Evolutionary conservation across 768 basidiomycete genomes (phyloP), one percentile per base, ranked within the genome.

Genomic region (Collybia nuda): DNA sequence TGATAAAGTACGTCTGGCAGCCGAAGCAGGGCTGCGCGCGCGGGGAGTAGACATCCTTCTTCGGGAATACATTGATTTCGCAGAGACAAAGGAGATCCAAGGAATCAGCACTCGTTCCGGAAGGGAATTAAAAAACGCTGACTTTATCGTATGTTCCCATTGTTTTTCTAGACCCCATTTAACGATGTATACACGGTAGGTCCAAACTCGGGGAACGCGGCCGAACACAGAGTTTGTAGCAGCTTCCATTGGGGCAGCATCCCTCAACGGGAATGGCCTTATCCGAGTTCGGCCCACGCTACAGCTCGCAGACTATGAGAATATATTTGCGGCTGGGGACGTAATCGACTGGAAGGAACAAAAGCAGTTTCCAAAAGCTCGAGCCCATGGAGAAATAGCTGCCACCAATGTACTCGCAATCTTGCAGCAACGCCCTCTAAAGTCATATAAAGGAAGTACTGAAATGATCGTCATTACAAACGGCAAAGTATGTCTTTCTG

Each of bases 251-350:
- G 71, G 68, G 2, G 46, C 61, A 1, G 65, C 58, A 32, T 61
- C 63, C 19, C 75, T 87, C 8, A 71, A 53, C 23, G 60, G 39
- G 26, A 55, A 53, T 60, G 80, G 64, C 51, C 65, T 59, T 29
- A 76, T 88, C 48, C 78, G 76, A 52, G 74, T 89, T n/a, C 63
- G 68, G 35, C 74, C 82, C 2, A 85, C 83, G 0, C 69, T 89
- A 26, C 84, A 86, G 57, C 63, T 89, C 2, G 59, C 56, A 2
- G 67, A 66, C 0, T 64, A 84, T 58, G 66, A 78, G 1, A 73
- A 75, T 53, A 78, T 89, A 11, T 88, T 85, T 52, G 88, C 86
- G 0, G 74, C 68, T 6, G 87, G 88, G 2, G 87, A 90, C 59
- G 73, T 82, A 47, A 77, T 85, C 51, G 80, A 84, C 37, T 83